Percentiles rank a stretch among this genome's conserved stretches.
phyloP scores from a whole-genome alignment of 2,329 filamentous ascomycete species.

The Alternaria sp. region DNA sequence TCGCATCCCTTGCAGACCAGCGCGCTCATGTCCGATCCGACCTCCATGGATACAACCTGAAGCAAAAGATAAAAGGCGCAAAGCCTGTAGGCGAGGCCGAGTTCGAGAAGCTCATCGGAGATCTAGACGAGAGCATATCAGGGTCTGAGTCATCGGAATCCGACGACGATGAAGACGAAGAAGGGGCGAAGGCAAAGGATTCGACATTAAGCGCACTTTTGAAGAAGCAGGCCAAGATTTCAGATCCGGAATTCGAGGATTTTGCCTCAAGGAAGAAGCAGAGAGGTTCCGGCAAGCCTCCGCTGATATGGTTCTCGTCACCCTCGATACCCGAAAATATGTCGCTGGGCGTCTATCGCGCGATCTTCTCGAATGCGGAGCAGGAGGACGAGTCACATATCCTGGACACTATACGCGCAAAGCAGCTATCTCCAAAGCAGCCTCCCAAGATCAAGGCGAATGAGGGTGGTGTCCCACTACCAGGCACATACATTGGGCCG shows the following conservation, averaged over 20 bases:
- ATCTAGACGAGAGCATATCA: constrained; percentile 89
- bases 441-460: constrained; percentile 55
- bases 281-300: constrained; percentile 68
- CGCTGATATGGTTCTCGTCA: constrained; percentile 85
- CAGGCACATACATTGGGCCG: constrained; percentile 69
- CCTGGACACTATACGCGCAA: constrained; percentile 72
- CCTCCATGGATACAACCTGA: constrained; percentile 91
- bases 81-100: constrained; percentile 77
- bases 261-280: constrained; percentile 57
- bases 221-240: constrained; percentile 81
- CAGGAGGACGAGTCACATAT: constrained; percentile 67
- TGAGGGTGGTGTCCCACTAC: constrained; percentile 64
- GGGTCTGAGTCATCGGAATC: constrained; percentile 78
- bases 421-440: constrained; percentile 73
- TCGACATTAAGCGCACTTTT: constrained; percentile 77
- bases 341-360: constrained; percentile 84
- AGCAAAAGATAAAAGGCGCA: constrained; percentile 81
- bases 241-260: constrained; percentile 60
- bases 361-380: constrained; percentile 77
- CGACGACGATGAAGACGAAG: constrained; percentile 70
- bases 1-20: constrained; percentile 78
- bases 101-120: constrained; percentile 84
- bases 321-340: constrained; percentile 75
- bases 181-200: constrained; percentile 62
- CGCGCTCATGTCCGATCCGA: constrained; percentile 87